phyloP scores from a whole-genome alignment of 2,329 filamentous ascomycete species.

The Pyrenophora seminiperda region DNA sequence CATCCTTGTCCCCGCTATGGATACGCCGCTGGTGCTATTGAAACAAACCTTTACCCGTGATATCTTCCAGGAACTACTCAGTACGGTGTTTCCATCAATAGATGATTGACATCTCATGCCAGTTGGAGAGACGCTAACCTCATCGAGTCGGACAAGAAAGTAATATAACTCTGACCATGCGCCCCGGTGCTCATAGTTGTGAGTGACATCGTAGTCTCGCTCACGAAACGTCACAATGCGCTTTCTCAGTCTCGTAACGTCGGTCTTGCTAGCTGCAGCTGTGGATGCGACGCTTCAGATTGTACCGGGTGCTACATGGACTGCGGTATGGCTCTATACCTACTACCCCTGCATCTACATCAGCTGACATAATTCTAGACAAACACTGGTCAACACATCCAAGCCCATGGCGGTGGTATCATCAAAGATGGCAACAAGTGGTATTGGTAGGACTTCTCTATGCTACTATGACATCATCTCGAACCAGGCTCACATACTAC shows the following conservation, averaged over 20 bases:
- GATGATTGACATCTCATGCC: not conserved
- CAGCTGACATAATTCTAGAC: slow-evolving; percentile 28
- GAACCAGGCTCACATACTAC: not conserved
- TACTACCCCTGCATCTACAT: not conserved
- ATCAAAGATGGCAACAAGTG: slow-evolving; percentile 63
- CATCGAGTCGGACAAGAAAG: no score
- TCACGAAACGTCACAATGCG: slow-evolving; percentile 26
- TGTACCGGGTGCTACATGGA: slow-evolving; percentile 49
- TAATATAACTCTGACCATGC: no score
- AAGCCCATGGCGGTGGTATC: slow-evolving; percentile 70
- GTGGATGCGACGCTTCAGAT: slow-evolving; percentile 45
- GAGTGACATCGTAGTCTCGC: not conserved
- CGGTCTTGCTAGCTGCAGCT: slow-evolving; percentile 25
- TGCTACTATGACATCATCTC: no score
- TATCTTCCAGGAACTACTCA: not conserved
- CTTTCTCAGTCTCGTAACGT: slow-evolving; percentile 11
- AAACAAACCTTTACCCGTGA: slow-evolving; percentile 19
- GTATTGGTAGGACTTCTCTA: slow-evolving; percentile 52
- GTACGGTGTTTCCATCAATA: slow-evolving; percentile 16
- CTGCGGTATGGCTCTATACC: slow-evolving; percentile 31
- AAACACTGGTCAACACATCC: slow-evolving; percentile 61
- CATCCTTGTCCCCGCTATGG: slow-evolving; percentile 16
- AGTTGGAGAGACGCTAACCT: not conserved
- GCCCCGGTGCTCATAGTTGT: not conserved
- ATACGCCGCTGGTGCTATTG: slow-evolving; percentile 9